Evolutionary conservation across 352 stramenopile genomes (phyloP).

Genomic region (Pythium volutum): DNA sequence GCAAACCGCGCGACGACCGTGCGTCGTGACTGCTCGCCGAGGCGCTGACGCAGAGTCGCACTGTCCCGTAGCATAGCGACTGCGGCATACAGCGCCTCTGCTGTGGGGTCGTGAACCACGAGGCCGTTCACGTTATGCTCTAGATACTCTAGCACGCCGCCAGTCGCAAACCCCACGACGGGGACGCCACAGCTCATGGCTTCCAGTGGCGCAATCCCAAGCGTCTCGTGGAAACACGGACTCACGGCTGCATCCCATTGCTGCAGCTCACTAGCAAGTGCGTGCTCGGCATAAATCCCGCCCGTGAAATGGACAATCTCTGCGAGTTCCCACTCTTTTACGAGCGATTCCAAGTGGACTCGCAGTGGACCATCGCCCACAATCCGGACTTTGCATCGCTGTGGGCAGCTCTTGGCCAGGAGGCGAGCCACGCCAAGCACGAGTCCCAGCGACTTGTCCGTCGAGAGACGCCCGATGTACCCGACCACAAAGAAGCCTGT

Average conservation of each 20-base stretch:
- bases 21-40: constrained; percentile 33
- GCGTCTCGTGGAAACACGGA: constrained; percentile 43
- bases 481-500: constrained; percentile 35
- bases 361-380: constrained; percentile 29
- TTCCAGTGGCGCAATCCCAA: constrained; percentile 52
- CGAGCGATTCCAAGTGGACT: background rate
- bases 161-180: constrained; percentile 46
- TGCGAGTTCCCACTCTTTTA: constrained; percentile 28
- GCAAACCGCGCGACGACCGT: constrained; percentile 42
- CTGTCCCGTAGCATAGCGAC: constrained; percentile 33
- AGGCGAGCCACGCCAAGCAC: constrained; percentile 32
- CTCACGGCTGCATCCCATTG: constrained; percentile 43
- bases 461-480: constrained; percentile 42
- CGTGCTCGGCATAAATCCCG: constrained; percentile 41
- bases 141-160: constrained; percentile 45
- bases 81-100: constrained; percentile 27
- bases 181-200: constrained; percentile 55
- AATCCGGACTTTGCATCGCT: constrained; percentile 28
- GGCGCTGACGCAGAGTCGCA: constrained; percentile 13
- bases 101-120: constrained; percentile 31
- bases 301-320: constrained; percentile 36
- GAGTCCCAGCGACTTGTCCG: constrained; percentile 50
- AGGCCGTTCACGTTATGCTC: constrained; percentile 43
- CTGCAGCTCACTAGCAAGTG: constrained; percentile 30
- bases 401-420: constrained; percentile 22